Conservation (phyloP, 1,284 basidiomycete species). For the Athelia sp. region DNA sequence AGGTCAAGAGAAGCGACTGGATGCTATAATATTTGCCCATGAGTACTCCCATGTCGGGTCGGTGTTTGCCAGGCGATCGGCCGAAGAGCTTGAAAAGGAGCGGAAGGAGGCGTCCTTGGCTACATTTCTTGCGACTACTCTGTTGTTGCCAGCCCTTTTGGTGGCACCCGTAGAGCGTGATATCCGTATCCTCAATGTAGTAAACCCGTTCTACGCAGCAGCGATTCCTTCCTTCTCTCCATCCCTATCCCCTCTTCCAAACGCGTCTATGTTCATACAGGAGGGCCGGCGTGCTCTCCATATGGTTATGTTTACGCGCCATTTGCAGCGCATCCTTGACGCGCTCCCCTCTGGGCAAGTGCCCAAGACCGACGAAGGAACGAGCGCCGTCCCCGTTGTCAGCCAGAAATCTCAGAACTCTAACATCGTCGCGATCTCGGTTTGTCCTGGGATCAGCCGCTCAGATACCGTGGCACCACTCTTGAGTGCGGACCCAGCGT, state of each 20-base stretch:
- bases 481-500: constrained; percentile 40
- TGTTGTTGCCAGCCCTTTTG: constrained; percentile 73
- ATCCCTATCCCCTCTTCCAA: constrained; percentile 15
- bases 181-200: constrained; percentile 75
- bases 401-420: constrained; percentile 48
- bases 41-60: constrained; percentile 66
- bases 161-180: constrained; percentile 79
- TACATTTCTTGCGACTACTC: constrained; percentile 75
- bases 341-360: constrained; percentile 62
- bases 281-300: constrained; percentile 68
- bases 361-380: constrained; percentile 41
- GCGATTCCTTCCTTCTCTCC: constrained; percentile 45
- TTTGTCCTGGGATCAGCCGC: constrained; percentile 70
- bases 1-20: constrained; percentile 59
- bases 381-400: constrained; percentile 41
- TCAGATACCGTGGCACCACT: constrained; percentile 58
- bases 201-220: constrained; percentile 84
- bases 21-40: constrained; percentile 68
- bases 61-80: constrained; percentile 27
- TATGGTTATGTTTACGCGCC: constrained; percentile 57
- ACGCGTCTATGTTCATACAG: constrained; percentile 38
- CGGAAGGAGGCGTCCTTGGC: constrained; percentile 50
- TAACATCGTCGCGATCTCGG: constrained; percentile 67
- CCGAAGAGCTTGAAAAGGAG: constrained; percentile 21
- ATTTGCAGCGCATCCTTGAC: constrained; percentile 75